Base-by-base conservation (phyloP, 1,284 basidiomycete species). In the Puccinia novopanici region DNA sequence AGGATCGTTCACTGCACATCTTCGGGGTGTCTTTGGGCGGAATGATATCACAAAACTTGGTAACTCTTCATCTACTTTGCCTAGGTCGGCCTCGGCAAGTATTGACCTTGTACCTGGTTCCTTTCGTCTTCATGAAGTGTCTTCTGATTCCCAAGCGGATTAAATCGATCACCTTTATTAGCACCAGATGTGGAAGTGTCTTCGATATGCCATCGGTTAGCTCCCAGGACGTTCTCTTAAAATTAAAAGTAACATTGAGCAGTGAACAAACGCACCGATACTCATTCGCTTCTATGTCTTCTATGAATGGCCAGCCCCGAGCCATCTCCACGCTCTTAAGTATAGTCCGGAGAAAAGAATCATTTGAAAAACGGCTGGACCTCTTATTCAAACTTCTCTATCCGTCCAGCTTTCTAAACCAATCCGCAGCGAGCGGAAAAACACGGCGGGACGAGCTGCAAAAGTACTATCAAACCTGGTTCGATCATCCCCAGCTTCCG, bases 21-120 rank as follows among this genome's bases (percentile, higher is more conserved):
- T 91, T 94, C 17, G 93, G 94, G 0, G 87, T 91, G 13, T 93
- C 91, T 59, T 87, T 95, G 73, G 94, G 93, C 9, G 93, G 93
- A 22, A 94, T 94, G 92, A 93, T 94, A 81, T 89, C 91, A 0
- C 61, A 70, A 15, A 57, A 75, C 34, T 27, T 75, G 42, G 73
- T 75, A 61, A 61, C 15, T 17, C 37, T 40, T 34, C 9, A 6
- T 22, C 6, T 50, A 42, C 19, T 40, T 73, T 37, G 13, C 17
- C 27, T 13, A 34, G 22, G 37, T 27, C 19, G 27, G 37, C 67
- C 37, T 19, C 17, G 30, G n/a, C n/a, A 50, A 27, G 50, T 27
- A 27, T 63, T 34, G 27, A 12, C 9, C 12, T 12, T 19, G 17
- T 50, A 5, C 12, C 50, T 24, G n/a, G n/a, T 70, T 70, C 91